A percentile compares a stretch with the other conserved stretches of the same genome.
Conservation (phyloP, 352 stramenopile species). For the Phytopythium cucurbitacearum region DNA sequence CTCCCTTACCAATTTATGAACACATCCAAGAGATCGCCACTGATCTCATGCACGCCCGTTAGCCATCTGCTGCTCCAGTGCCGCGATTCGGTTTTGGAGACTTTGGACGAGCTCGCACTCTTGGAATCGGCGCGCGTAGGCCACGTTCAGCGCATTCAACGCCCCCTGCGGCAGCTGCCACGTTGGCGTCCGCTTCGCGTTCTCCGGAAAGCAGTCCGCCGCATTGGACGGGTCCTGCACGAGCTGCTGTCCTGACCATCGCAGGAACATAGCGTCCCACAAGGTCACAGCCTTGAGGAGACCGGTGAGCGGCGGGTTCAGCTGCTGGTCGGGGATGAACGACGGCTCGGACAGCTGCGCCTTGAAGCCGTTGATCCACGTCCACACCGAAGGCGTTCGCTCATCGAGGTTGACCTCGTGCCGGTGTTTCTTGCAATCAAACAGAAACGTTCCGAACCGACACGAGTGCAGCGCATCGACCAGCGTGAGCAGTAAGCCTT, state of each 20-base stretch:
- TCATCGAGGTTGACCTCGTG: slow-evolving; percentile 49
- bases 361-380: slow-evolving; percentile 78
- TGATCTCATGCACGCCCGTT: background rate
- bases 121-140: slow-evolving; percentile 33
- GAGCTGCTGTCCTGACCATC: slow-evolving; percentile 65
- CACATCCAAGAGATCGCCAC: background rate
- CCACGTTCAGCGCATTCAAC: slow-evolving; percentile 44
- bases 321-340: slow-evolving; percentile 39
- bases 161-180: slow-evolving; percentile 62
- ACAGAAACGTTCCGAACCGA: slow-evolving; percentile 97
- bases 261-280: slow-evolving; percentile 72
- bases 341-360: slow-evolving; percentile 50
- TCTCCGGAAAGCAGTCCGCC: slow-evolving; percentile 56
- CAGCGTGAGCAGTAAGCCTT: slow-evolving; percentile 89
- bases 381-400: slow-evolving; percentile 74
- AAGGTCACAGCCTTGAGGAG: slow-evolving; percentile 60
- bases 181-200: slow-evolving; percentile 43
- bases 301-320: slow-evolving; percentile 54
- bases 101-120: slow-evolving; percentile 40
- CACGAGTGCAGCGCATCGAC: slow-evolving; percentile 96
- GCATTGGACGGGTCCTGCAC: slow-evolving; percentile 33
- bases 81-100: slow-evolving; percentile 28
- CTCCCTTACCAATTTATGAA: no score
- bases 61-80: slow-evolving; percentile 20
- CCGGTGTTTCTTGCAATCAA: slow-evolving; percentile 91